Base-by-base conservation (phyloP, 345 rosid genomes). In the Corymbia maculata region DNA sequence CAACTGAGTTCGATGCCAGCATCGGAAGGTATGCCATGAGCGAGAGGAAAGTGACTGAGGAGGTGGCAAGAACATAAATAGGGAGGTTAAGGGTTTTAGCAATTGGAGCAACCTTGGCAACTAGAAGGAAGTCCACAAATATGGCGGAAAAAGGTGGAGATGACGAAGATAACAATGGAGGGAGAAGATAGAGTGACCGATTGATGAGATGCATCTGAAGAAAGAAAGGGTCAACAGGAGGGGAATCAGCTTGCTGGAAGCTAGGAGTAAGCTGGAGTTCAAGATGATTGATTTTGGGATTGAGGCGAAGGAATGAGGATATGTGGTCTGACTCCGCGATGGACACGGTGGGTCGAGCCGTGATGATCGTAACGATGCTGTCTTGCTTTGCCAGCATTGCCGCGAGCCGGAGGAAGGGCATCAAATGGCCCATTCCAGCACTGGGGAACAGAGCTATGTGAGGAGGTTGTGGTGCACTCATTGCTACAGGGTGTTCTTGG, bases 371-470 rank as follows among this genome's bases (percentile, higher is more conserved):
- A 86, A 94, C 88, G 17, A 13, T 84, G 86, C 92, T 91, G 42
- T 79, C 50, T 42, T 89, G 90, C 51, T 85, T 64, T 24, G 89
- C 52, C 4, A 93, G 92, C 36, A 86, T 36, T 6, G 95, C 88
- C 9, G 93, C 93, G 1, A 93, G 91, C 3, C 92, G 89, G 55
- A 93, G 95, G 89, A 91, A 91, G 0, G 94, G 94, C 21, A 85
- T 93, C 51, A 92, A 84, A 66, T 93, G 95, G 45, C 95, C 68
- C 68, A 59, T 59, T 59, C 68, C 94, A 15, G 93, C 91, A 21
- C 89, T 87, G 8, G 93, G 92, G 50, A 94, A 70, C 80, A 93
- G 89, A 61, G 92, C 94, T 17, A 93, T 87, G 85, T 90, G 94
- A 61, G 90, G 89, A 30, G 52, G 6, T 49, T 59, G 82, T 9